Conservation (phyloP, 495 filamentous ascomycete genomes). For the Opeltia flavorubescens region DNA sequence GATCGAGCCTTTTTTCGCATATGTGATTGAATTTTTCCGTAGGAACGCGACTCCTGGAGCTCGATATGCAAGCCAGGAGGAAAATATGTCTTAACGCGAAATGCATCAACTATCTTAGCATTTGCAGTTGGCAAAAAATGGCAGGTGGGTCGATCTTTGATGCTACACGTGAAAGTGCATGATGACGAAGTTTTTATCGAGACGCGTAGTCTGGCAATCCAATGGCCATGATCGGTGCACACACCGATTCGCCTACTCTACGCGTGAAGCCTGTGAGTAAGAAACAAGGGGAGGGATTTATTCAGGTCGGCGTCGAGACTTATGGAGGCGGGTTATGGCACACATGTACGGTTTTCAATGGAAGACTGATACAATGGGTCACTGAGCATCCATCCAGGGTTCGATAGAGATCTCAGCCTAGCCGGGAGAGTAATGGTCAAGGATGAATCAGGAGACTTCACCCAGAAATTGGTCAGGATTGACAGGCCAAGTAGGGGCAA, state of each 20-base stretch:
- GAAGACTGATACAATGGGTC: background rate
- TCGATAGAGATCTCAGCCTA: slow-evolving; percentile 85
- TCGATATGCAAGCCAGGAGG: slow-evolving; percentile 69
- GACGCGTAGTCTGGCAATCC: slow-evolving; percentile 61
- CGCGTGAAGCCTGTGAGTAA: slow-evolving; percentile 90
- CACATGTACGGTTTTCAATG: slow-evolving; percentile 30
- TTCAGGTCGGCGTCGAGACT: slow-evolving; percentile 92
- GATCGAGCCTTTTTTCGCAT: background rate
- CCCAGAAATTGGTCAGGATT: slow-evolving; percentile 78
- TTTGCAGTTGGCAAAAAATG: slow-evolving; percentile 89
- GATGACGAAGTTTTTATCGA: background rate
- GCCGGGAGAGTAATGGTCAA: slow-evolving; percentile 81
- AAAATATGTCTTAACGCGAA: slow-evolving; percentile 92
- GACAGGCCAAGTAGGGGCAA: slow-evolving; percentile 56
- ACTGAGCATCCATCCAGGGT: slow-evolving; percentile 40
- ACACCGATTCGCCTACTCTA: slow-evolving; percentile 87
- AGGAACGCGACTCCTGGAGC: slow-evolving; percentile 84
- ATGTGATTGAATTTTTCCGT: background rate
- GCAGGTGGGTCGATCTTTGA: slow-evolving; percentile 35
- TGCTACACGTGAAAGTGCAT: background rate
- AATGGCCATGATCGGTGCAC: slow-evolving; percentile 88
- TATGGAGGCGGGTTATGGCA: slow-evolving; percentile 80
- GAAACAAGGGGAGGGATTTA: slow-evolving; percentile 71
- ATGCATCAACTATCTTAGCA: slow-evolving; percentile 84
- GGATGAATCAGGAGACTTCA: slow-evolving; percentile 54